phyloP scores from a whole-genome alignment of 768 basidiomycete genomes.

The Mycena galopus region DNA sequence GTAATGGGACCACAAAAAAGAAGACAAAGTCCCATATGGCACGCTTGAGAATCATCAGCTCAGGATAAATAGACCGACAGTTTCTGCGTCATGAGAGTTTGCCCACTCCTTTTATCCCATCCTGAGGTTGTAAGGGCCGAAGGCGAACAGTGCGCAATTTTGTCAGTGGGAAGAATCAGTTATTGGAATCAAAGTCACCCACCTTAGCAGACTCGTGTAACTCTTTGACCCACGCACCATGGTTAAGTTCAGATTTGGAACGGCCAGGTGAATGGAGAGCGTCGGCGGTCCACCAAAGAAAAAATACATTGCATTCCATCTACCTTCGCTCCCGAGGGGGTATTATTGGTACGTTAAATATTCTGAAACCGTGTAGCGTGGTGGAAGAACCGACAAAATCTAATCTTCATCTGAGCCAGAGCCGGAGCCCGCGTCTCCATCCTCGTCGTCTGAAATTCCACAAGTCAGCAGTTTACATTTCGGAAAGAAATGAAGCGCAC shows the following conservation, averaged over 20 bases:
- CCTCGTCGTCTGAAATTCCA: constrained; percentile 35
- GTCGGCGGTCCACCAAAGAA: not conserved
- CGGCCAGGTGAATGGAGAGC: not conserved
- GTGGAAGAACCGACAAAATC: not conserved
- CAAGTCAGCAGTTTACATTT: not conserved
- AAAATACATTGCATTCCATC: constrained; percentile 22
- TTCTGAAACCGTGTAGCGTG: constrained; percentile 13
- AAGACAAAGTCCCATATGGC: no score
- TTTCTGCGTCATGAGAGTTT: no score
- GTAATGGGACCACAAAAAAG: no score
- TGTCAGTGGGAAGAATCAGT: no score
- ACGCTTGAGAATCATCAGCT: no score
- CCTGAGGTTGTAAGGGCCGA: no score
- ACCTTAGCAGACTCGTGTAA: no score
- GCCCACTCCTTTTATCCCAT: no score
- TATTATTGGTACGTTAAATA: constrained; percentile 30
- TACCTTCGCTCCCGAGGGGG: not conserved
- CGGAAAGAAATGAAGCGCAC: constrained; percentile 49
- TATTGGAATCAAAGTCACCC: no score
- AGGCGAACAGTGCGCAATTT: no score
- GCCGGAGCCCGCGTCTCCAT: constrained; percentile 45
- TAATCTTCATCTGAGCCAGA: constrained; percentile 52
- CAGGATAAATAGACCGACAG: no score
- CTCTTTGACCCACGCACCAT: no score
- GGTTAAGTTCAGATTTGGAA: not conserved